These are phyloP conservation scores for Zygosaccharomyces sapae DNA, from an alignment of 1,139 yeast species.

Conservation along the genomic window DNA sequence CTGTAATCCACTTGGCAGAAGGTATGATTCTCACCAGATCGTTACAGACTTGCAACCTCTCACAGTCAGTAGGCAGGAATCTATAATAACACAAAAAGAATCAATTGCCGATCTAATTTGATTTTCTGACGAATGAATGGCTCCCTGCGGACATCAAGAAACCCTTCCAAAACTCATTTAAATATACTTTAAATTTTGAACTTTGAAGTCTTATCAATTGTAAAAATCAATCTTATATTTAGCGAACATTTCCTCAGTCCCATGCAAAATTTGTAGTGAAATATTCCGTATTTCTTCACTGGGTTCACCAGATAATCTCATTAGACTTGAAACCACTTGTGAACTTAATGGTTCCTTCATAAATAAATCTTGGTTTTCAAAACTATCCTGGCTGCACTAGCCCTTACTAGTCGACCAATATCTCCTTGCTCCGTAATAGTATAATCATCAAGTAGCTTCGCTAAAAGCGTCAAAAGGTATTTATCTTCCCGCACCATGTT, in stretches of 20 bases:
- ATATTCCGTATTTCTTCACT: slow-evolving; percentile 41
- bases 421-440: slow-evolving; percentile 70
- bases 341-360: slow-evolving; percentile 12
- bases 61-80: slow-evolving; percentile 11
- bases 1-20: slow-evolving; percentile 17
- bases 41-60: slow-evolving; percentile 20
- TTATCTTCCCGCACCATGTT: background rate
- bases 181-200: slow-evolving; percentile 11
- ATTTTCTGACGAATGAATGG: slow-evolving; percentile 50
- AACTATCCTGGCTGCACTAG: too few relatives aligned
- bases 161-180: slow-evolving; percentile 51
- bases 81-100: slow-evolving; percentile 39
- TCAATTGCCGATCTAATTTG: slow-evolving; percentile 46
- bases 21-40: slow-evolving; percentile 23
- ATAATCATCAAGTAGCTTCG: slow-evolving; percentile 52
- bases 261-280: slow-evolving; percentile 23
- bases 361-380: slow-evolving; percentile 33
- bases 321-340: slow-evolving; percentile 38
- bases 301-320: slow-evolving; percentile 55
- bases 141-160: slow-evolving; percentile 56
- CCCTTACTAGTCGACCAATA: too few relatives aligned
- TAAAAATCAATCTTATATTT: slow-evolving; percentile 2
- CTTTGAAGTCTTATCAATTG: slow-evolving; percentile 21
- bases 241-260: background rate
- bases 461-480: slow-evolving; percentile 15